Conservation (phyloP, 805 yeast species). For the Phaffomyces thermotolerans region DNA sequence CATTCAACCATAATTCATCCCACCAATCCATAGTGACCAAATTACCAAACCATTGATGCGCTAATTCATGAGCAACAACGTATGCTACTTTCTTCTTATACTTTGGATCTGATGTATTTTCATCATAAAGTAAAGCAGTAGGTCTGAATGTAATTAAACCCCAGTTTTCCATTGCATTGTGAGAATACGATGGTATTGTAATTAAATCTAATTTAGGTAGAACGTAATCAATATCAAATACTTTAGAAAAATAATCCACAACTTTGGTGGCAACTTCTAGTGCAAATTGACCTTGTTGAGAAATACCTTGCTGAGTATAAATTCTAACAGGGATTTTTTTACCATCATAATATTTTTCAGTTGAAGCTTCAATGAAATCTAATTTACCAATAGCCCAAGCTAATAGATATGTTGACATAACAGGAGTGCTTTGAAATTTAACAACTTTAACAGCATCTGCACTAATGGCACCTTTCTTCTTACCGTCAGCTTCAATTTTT, state of each 20-base stretch:
- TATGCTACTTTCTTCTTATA: conserved; percentile 71
- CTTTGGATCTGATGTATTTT: conserved; percentile 52
- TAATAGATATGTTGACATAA: conserved; percentile 74
- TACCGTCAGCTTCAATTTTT: conserved; percentile 33
- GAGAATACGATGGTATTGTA: conserved; percentile 73
- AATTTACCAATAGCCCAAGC: conserved; percentile 80
- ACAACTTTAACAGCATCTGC: conserved; percentile 21
- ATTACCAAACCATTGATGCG: conserved; percentile 91
- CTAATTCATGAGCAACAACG: conserved; percentile 81
- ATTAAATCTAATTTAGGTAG: conserved; percentile 76
- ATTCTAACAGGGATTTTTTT: conserved; percentile 74
- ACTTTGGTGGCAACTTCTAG: conserved; percentile 70
- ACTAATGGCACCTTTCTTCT: conserved; percentile 41
- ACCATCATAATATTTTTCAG: conserved; percentile 32
- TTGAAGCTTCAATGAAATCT: conserved; percentile 51
- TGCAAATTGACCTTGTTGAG: conserved; percentile 61
- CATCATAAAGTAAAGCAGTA: conserved; percentile 64
- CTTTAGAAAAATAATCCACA: conserved; percentile 60
- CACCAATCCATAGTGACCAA: conserved; percentile 90
- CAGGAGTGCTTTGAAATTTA: conserved; percentile 63
- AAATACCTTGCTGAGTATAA: conserved; percentile 72
- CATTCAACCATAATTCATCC: conserved; percentile 86
- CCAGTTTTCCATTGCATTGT: conserved; percentile 89
- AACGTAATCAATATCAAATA: conserved; percentile 72
- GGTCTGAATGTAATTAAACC: conserved; percentile 79